Evolutionary conservation across 2,329 filamentous ascomycete species (phyloP).

Genomic region (Emericellopsis cladophorae): DNA sequence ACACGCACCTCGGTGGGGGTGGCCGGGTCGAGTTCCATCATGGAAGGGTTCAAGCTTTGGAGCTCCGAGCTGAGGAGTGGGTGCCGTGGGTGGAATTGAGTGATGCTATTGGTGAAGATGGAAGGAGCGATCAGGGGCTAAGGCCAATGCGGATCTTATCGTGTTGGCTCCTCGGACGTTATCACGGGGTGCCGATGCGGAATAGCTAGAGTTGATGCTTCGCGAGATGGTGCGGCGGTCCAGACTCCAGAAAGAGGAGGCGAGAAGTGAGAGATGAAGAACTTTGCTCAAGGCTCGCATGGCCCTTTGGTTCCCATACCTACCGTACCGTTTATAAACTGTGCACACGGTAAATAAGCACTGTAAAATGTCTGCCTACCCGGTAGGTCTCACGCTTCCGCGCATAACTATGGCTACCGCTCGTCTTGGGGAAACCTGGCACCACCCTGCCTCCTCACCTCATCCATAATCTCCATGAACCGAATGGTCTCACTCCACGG

Average conservation of each 20-base stretch:
- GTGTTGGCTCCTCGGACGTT: background rate
- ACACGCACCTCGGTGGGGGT: background rate
- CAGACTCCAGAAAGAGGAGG: too few relatives aligned
- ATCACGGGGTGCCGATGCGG: too few relatives aligned
- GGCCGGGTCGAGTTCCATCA: background rate
- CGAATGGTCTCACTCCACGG: conserved; percentile 31
- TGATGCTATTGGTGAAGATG: background rate
- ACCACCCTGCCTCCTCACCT: conserved; percentile 22
- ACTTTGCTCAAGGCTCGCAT: too few relatives aligned
- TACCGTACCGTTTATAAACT: too few relatives aligned
- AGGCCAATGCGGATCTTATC: background rate
- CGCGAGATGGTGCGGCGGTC: too few relatives aligned
- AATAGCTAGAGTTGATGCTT: too few relatives aligned
- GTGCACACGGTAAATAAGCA: too few relatives aligned
- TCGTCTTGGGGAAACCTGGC: conserved; percentile 15
- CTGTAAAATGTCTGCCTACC: too few relatives aligned
- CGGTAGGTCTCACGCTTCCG: too few relatives aligned
- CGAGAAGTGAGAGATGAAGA: too few relatives aligned
- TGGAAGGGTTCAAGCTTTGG: background rate
- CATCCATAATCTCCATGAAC: conserved; percentile 32
- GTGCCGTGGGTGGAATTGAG: background rate
- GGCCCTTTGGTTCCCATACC: too few relatives aligned
- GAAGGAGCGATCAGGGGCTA: too few relatives aligned
- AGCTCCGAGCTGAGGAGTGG: background rate
- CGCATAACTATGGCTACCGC: background rate